Percentiles rank a stretch among this genome's conserved stretches.
phyloP scores from a whole-genome alignment of 2,329 filamentous ascomycete species.

The Trichoderma arundinaceum region DNA sequence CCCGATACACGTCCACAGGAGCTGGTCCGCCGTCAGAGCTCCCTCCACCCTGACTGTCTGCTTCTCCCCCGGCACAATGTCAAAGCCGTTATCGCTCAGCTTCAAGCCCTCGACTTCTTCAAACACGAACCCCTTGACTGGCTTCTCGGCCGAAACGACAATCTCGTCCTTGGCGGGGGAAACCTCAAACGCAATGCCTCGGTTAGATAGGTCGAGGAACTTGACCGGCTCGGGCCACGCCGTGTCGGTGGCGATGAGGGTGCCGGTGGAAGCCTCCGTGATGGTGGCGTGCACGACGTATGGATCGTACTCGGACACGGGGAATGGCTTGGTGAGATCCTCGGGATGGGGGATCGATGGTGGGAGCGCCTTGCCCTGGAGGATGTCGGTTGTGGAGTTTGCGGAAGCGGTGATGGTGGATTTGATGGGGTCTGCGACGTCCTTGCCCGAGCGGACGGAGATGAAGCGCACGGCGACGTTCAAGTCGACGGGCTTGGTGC shows the following conservation, averaged over 20 bases:
- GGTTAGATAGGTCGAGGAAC: constrained; percentile 58
- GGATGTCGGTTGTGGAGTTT: constrained; percentile 50
- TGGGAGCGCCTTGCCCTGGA: constrained; percentile 32
- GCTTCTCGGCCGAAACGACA: constrained; percentile 48
- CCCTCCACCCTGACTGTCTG: constrained; percentile 36
- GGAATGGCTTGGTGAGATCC: constrained; percentile 35
- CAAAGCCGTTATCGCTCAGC: constrained; percentile 63
- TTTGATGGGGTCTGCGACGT: constrained; percentile 40
- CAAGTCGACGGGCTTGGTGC: constrained; percentile 36
- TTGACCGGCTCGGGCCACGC: constrained; percentile 69
- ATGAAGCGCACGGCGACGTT: constrained; percentile 47
- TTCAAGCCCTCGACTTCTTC: constrained; percentile 53
- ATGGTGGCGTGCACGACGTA: constrained; percentile 57
- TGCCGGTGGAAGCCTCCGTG: constrained; percentile 39
- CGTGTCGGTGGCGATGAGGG: constrained; percentile 53
- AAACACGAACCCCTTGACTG: constrained; percentile 63
- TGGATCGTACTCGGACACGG: constrained; percentile 48
- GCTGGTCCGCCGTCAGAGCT: constrained; percentile 26
- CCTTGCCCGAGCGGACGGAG: constrained; percentile 49
- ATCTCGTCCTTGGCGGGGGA: constrained; percentile 34
- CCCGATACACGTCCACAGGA: constrained; percentile 34
- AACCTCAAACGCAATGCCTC: constrained; percentile 46
- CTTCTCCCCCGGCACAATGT: constrained; percentile 57
- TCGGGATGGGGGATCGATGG: constrained; percentile 26
- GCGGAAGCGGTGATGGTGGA: constrained; percentile 39